Conservation (phyloP, 495 filamentous ascomycete genomes). For the Penicillium dipodomyicola region DNA sequence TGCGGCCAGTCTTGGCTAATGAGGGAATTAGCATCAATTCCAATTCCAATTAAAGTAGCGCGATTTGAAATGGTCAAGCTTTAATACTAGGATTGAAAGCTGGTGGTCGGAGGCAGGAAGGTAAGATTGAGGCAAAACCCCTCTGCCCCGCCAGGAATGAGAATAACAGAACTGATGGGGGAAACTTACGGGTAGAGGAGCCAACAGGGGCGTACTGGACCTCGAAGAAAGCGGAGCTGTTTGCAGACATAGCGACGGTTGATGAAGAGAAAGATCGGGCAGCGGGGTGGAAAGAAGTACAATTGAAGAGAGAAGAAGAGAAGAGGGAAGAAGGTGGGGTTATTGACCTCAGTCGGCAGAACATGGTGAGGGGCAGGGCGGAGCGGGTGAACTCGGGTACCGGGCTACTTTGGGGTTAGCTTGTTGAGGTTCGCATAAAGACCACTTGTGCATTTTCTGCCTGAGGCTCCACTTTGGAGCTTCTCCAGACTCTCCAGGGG, state of each 20-base stretch:
- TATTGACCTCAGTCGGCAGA: constrained; percentile 49
- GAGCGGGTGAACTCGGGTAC: constrained; percentile 32
- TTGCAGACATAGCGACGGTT: constrained; percentile 57
- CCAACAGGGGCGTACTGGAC: constrained; percentile 56
- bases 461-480: constrained; percentile 10
- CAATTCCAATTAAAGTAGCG: background rate
- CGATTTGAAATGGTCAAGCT: background rate
- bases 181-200: constrained; percentile 61
- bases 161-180: constrained; percentile 3
- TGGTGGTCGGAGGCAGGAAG: constrained; percentile 8
- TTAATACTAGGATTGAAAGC: background rate
- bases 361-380: constrained; percentile 51
- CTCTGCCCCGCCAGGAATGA: constrained; percentile 17
- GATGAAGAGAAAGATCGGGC: constrained; percentile 60
- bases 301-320: constrained; percentile 49
- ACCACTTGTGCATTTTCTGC: constrained; percentile 23
- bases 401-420: constrained; percentile 31
- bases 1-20: constrained; percentile 70
- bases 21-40: constrained; percentile 16
- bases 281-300: constrained; percentile 39
- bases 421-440: constrained; percentile 18
- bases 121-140: constrained; percentile 12
- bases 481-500: constrained; percentile 13
- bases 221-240: constrained; percentile 65
- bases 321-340: constrained; percentile 50